A percentile compares a stretch with the other conserved stretches of the same genome.
phyloP scores from a whole-genome alignment of 805 yeast species.

The Brettanomyces sp. region DNA sequence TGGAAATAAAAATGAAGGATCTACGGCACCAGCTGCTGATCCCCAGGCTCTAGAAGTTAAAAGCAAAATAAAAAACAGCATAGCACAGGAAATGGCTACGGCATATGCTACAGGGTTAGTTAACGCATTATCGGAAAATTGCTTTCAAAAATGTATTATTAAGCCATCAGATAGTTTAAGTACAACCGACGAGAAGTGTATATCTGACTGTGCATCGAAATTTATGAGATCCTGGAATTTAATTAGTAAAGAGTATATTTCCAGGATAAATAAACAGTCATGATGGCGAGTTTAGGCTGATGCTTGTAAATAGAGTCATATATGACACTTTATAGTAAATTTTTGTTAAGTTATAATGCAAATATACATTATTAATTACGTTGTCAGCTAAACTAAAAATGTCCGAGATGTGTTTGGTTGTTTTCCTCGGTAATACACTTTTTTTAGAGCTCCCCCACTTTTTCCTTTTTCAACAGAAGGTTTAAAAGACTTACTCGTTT shows the following conservation, averaged over 20 bases:
- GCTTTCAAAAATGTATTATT: constrained; percentile 70
- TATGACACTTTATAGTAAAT: too few relatives aligned
- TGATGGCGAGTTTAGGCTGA: too few relatives aligned
- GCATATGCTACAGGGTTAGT: constrained; percentile 86
- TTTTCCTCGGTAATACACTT: too few relatives aligned
- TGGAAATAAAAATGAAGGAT: neutral
- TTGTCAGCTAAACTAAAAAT: too few relatives aligned
- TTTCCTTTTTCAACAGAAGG: too few relatives aligned
- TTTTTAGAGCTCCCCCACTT: too few relatives aligned
- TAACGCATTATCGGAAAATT: constrained; percentile 75
- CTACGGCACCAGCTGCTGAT: constrained; percentile 5
- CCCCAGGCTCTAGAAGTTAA: constrained; percentile 37
- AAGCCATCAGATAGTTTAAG: constrained; percentile 46
- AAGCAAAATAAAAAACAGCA: constrained; percentile 56
- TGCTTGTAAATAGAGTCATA: too few relatives aligned
- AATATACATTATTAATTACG: too few relatives aligned
- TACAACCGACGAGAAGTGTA: constrained; percentile 53
- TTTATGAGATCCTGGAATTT: constrained; percentile 89
- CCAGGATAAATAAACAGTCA: constrained; percentile 40
- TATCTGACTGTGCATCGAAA: constrained; percentile 72
- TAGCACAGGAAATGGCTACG: constrained; percentile 78
- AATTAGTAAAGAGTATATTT: constrained; percentile 65
- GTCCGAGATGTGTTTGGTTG: too few relatives aligned
- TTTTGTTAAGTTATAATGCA: too few relatives aligned
- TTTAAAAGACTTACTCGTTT: too few relatives aligned